A percentile compares a stretch with the other conserved stretches of the same genome.
These are phyloP conservation scores for Deuterostichococcus epilithicus DNA, from an alignment of 139 green algal genomes.

Conservation along the genomic window DNA sequence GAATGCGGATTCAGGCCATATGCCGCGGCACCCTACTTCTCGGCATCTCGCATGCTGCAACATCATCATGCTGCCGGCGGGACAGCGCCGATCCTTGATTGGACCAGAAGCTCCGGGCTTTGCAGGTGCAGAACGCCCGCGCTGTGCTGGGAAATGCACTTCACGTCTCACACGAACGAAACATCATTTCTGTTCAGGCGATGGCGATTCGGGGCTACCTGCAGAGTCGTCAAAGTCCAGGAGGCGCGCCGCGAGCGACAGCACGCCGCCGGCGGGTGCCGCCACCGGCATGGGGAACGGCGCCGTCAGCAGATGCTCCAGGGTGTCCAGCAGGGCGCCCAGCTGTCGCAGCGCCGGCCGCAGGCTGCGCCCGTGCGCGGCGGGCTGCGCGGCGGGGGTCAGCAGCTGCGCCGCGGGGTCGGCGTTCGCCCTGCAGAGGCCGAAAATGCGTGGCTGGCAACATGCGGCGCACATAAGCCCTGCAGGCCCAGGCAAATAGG, in stretches of 20 bases:
- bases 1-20: no score
- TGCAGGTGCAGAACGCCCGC: no score
- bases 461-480: not conserved
- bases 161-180: no score
- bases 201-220: no score
- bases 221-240: conserved; percentile 30
- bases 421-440: not conserved
- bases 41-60: no score
- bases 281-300: conserved; percentile 28
- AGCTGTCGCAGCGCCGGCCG: conserved; percentile 10
- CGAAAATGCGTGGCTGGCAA: not conserved
- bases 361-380: not conserved
- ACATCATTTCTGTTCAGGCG: not conserved
- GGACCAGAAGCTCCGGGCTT: no score
- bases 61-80: no score
- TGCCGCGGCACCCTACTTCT: no score
- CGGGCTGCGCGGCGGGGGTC: conserved; percentile 10
- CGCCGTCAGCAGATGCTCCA: conserved; percentile 30
- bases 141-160: no score
- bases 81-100: no score
- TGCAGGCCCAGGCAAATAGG: not conserved
- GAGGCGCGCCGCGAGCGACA: conserved; percentile 35
- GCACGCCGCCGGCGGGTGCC: conserved; percentile 26
- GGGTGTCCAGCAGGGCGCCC: conserved; percentile 11
- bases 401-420: not conserved